Base-by-base conservation (phyloP, 1,284 basidiomycete species). In the Lentinula novae-zelandiae region DNA sequence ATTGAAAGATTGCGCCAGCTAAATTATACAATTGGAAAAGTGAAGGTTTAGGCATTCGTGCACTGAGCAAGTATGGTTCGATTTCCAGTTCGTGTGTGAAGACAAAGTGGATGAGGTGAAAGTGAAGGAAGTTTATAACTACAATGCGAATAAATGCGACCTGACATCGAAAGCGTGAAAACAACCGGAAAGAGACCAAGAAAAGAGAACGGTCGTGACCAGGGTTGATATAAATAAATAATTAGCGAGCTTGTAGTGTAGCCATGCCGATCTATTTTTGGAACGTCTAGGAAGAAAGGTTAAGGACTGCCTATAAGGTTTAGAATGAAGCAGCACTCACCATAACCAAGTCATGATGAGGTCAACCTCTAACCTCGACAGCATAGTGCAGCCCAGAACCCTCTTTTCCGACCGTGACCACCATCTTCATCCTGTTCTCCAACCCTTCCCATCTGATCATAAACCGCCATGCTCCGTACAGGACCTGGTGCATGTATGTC, bases 391-490 rank as follows among this genome's bases (percentile, higher is more conserved):
- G 71, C 72, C 75, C 75, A 81, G 66, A 84, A 75, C 7, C 82
- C 82, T 62, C 71, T 77, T 65, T 75, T 75, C 61, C 78, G 72
- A 40, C 77, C 79, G 67, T 81, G 81, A 5, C 73, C 76, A 56
- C 75, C 77, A 61, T 82, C 81, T 58, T 82, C 80, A 57, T 79
- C 77, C 63, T 78, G 76, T 49, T 79, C 78, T 20, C 76, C 75
- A 17, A 73, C 76, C 58, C 77, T 71, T 57, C 76, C 77, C 77
- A 82, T 79, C 68, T 82, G 77, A 63, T 82, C 82, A 64, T 85
- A 85, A 20, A 84, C 74, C 20, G 75, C 78, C 82, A 87, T 84
- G 3, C 72, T 74, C 60, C 82, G 73, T n/a, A 73, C 67, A 34
- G 72, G 74, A 20, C 70, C 77, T 64, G 64, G 64, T 46, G 44